Percentiles rank a stretch among this genome's conserved stretches.
These are phyloP conservation scores for Epichloe brachyelytri DNA, from an alignment of 2,329 filamentous ascomycete genomes.

Conservation along the genomic window DNA sequence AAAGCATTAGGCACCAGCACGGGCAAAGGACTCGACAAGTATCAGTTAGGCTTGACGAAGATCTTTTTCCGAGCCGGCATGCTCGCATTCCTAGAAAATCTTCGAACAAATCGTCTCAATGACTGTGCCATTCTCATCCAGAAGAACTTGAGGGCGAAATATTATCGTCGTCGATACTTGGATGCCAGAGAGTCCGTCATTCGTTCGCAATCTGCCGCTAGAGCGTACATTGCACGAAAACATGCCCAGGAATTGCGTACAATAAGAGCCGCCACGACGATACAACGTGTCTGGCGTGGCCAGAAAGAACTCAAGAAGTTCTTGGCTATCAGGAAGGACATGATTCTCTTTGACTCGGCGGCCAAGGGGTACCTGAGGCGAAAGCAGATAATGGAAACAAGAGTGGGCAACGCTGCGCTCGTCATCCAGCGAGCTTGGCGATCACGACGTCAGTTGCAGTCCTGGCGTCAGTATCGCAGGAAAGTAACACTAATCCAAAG, in stretches of 20 bases:
- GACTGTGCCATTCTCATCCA: slow-evolving; percentile 95
- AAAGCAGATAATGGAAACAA: slow-evolving; percentile 85
- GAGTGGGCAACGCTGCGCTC: slow-evolving; percentile 79
- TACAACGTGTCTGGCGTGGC: slow-evolving; percentile 90
- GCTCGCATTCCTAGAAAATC: slow-evolving; percentile 93
- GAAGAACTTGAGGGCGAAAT: slow-evolving; percentile 93
- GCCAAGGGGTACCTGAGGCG: slow-evolving; percentile 87
- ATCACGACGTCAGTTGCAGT: slow-evolving; percentile 60
- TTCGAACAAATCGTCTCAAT: slow-evolving; percentile 80
- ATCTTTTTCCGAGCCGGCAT: slow-evolving; percentile 99
- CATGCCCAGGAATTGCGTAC: slow-evolving; percentile 69
- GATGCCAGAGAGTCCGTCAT: slow-evolving; percentile 75
- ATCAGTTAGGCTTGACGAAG: slow-evolving; percentile 93
- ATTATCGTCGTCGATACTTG: slow-evolving; percentile 84
- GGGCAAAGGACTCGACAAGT: slow-evolving; percentile 73
- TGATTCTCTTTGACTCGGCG: slow-evolving; percentile 78
- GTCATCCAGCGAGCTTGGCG: slow-evolving; percentile 89
- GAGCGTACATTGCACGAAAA: slow-evolving; percentile 67
- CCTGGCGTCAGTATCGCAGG: slow-evolving; percentile 79
- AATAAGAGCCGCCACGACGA: slow-evolving; percentile 79
- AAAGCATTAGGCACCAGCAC: slow-evolving; percentile 74
- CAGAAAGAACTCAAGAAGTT: slow-evolving; percentile 79
- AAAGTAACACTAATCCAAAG: slow-evolving; percentile 86
- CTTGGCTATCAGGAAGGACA: slow-evolving; percentile 62
- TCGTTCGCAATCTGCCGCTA: slow-evolving; percentile 61